These are phyloP conservation scores for Fraxinus platypoda DNA, from an alignment of 305 asterid species.

Conservation along the genomic window DNA sequence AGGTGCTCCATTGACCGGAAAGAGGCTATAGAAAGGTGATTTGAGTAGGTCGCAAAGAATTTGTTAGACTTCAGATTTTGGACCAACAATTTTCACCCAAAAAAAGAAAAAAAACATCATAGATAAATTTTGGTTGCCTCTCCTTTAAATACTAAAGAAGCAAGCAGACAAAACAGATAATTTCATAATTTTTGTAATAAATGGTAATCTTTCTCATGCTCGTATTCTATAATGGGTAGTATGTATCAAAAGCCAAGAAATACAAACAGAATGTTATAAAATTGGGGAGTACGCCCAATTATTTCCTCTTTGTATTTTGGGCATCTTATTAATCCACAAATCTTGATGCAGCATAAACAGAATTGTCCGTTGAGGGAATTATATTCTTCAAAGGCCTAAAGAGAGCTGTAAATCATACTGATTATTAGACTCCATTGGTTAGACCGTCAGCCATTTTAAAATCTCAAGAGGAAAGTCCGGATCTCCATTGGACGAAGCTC, in stretches of 20 bases:
- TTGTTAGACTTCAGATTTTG: neutral
- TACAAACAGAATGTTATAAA: neutral
- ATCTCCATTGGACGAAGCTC: conserved; percentile 96
- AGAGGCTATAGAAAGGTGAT: neutral
- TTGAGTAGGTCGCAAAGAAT: neutral
- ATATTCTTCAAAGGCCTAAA: neutral
- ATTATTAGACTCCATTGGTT: neutral
- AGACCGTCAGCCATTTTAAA: conserved; percentile 20
- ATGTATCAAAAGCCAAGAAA: neutral
- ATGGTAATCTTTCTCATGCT: neutral
- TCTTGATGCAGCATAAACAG: neutral
- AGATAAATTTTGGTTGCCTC: neutral
- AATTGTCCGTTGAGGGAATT: neutral
- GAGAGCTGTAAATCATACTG: neutral
- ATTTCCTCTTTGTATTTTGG: neutral
- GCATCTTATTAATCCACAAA: neutral
- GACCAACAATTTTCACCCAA: neutral
- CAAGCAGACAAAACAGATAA: neutral
- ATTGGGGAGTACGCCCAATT: neutral
- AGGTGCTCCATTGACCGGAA: neutral
- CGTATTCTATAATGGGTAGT: neutral
- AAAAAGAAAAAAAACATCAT: too few relatives aligned
- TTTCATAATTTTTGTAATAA: neutral
- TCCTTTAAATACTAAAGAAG: neutral
- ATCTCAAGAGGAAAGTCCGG: conserved; percentile 60